These are phyloP conservation scores for Candida khao-thaluensis DNA, from an alignment of 805 yeast genomes.

Conservation along the genomic window DNA sequence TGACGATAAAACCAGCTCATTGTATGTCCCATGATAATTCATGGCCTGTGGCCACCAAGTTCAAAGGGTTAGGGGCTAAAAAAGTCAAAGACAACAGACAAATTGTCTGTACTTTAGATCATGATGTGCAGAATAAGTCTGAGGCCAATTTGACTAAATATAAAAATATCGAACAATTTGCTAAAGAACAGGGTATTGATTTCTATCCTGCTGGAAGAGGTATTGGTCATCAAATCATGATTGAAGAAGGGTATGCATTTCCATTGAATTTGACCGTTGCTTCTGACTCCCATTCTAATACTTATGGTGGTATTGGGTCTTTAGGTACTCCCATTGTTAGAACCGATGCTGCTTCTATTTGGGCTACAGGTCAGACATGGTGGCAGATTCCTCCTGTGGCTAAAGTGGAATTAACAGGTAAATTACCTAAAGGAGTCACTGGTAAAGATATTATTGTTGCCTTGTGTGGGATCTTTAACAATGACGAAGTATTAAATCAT, in stretches of 20 bases:
- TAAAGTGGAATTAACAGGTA: slow-evolving; percentile 79
- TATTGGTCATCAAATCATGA: slow-evolving; percentile 98
- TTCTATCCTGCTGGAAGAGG: slow-evolving; percentile 99
- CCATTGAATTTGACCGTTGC: slow-evolving; percentile 94
- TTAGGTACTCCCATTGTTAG: slow-evolving; percentile 97
- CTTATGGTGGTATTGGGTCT: slow-evolving; percentile 95
- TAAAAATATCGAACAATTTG: slow-evolving; percentile 83
- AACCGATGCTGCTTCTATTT: slow-evolving; percentile 97
- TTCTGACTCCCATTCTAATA: slow-evolving; percentile 95
- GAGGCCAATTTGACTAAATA: slow-evolving; percentile 89
- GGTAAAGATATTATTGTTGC: slow-evolving; percentile 98
- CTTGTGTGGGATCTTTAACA: slow-evolving; percentile 87
- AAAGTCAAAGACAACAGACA: slow-evolving; percentile 82
- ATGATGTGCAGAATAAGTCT: slow-evolving; percentile 92
- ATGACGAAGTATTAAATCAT: slow-evolving; percentile 89
- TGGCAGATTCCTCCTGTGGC: slow-evolving; percentile 99
- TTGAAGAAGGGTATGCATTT: slow-evolving; percentile 97
- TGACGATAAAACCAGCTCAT: slow-evolving; percentile 90
- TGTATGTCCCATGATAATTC: slow-evolving; percentile 99
- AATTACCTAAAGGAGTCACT: slow-evolving; percentile 80
- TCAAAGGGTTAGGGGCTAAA: slow-evolving; percentile 90
- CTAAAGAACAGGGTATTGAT: slow-evolving; percentile 86
- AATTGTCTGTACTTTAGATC: slow-evolving; percentile 94
- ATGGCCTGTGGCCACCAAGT: slow-evolving; percentile 98
- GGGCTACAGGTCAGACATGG: slow-evolving; percentile 99